Evolutionary conservation across 345 rosid genomes (phyloP), one percentile per base, ranked within the genome.

Genomic region (Erodium maritimum): DNA sequence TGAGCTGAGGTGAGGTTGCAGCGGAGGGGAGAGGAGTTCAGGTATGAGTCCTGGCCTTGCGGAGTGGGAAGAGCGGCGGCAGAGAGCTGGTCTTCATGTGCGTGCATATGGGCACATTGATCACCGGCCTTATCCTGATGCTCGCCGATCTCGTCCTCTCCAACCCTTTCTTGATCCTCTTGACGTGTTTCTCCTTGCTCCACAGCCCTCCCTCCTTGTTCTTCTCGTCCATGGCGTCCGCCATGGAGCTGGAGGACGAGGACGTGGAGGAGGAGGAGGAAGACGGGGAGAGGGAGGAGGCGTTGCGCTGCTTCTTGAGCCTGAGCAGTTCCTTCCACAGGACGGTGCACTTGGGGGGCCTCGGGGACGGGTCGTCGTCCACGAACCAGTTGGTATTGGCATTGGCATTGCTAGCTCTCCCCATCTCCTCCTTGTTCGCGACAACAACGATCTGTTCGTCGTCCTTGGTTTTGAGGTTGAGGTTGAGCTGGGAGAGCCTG

Each of bases 331-430:
- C 97, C 72, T 88, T 91, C 97, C 97, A 91, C 1, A 91, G 46
- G 1, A 91, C 97, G 0, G 96, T 91, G 57, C 97, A 90, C 58
- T 90, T 90, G 13, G 97, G 97, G 57, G 95, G 97, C 69, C 97
- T 74, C 8, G 97, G 97, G 56, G 96, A 91, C 17, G 97, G 97
- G 37, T 91, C 97, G 29, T 91, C 97, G 54, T 88, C 96, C 17
- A 84, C 80, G 67, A 82, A 88, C 91, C 96, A 88, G 66, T 69
- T 78, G 1, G 71, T 73, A 52, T 76, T 73, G 45, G 70, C 14
- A 57, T 48, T 70, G 50, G 6, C 48, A 21, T 17, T 48, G 63
- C 51, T 24, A 25, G 10, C 21, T 29, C 21, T 52, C 57, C 21
- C 21, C 57, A 17, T 52, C 64, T 23, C 48, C 78, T 29, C 37